phyloP scores from a whole-genome alignment of 768 basidiomycete genomes.

The Neoboletus subvelutipes region DNA sequence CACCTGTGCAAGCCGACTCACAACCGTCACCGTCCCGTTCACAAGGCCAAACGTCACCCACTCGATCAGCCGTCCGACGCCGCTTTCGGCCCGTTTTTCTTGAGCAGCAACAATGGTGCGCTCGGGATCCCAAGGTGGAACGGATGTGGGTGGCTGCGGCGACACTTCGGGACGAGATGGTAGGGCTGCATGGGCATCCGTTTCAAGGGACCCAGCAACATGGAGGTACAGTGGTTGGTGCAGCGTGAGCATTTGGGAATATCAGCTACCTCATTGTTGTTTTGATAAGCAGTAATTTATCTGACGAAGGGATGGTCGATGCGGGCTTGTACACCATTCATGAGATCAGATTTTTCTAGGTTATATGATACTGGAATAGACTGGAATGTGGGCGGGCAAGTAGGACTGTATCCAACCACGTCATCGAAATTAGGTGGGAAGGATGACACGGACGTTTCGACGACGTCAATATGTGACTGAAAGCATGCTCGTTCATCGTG shows the following conservation, averaged over 20 bases:
- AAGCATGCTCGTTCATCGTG: too few species aligned
- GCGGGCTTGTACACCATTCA: not conserved
- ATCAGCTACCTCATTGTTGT: not conserved
- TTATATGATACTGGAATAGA: not conserved
- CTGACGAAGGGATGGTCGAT: not conserved
- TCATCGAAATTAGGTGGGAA: too few species aligned
- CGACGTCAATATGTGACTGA: too few species aligned
- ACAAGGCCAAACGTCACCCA: conserved; percentile 12
- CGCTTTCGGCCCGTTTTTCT: conserved; percentile 51
- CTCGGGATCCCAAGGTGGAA: conserved; percentile 38
- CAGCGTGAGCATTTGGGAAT: not conserved
- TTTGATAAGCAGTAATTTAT: not conserved
- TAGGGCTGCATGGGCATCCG: conserved; percentile 12
- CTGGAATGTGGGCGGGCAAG: not conserved
- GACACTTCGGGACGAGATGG: conserved; percentile 15
- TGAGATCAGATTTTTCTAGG: not conserved
- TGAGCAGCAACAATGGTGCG: conserved; percentile 49
- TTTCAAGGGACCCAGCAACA: conserved; percentile 2
- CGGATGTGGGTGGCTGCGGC: conserved; percentile 26
- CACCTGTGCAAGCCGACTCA: conserved; percentile 17
- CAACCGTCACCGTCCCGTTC: conserved; percentile 25
- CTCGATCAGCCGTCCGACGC: conserved; percentile 24
- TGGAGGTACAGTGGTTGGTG: not conserved
- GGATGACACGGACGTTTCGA: too few species aligned
- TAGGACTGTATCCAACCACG: too few species aligned